phyloP scores from a whole-genome alignment of 495 filamentous ascomycete species.

The Penicillium dipodomyicola region DNA sequence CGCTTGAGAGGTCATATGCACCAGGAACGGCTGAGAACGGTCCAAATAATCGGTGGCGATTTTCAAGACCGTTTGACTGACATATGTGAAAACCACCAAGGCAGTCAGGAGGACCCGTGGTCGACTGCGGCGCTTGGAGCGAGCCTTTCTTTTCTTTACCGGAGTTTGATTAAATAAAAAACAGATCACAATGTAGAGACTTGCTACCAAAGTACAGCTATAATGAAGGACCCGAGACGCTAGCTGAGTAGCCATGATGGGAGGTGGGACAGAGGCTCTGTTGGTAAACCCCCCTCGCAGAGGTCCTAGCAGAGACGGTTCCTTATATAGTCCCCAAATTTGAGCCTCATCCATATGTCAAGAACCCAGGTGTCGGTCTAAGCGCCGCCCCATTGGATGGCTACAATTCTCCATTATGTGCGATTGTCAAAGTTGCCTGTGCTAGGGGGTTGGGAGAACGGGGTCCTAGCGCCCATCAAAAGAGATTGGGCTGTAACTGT shows the following conservation, averaged over 20 bases:
- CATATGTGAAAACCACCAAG: slow-evolving; percentile 9
- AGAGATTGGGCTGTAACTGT: neutral
- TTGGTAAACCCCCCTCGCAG: neutral
- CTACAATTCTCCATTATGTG: neutral
- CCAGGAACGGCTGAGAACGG: slow-evolving; percentile 5
- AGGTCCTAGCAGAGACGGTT: neutral
- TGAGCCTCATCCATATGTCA: slow-evolving; percentile 1
- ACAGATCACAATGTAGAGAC: slow-evolving; percentile 3
- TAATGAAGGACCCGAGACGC: slow-evolving; percentile 5
- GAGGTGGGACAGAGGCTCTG: neutral
- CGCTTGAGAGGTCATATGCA: slow-evolving; percentile 14
- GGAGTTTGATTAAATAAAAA: neutral
- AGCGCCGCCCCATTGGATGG: slow-evolving; percentile 2
- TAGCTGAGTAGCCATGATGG: slow-evolving; percentile 6
- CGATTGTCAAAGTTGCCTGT: neutral
- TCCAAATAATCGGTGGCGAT: slow-evolving; percentile 8
- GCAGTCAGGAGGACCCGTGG: neutral
- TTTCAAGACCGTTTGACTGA: slow-evolving; percentile 2
- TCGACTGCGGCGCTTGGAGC: neutral
- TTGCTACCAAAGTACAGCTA: slow-evolving; percentile 4
- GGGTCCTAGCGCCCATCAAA: neutral
- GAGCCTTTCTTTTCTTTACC: slow-evolving; percentile 3
- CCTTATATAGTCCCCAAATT: slow-evolving; percentile 1
- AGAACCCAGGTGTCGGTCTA: neutral
- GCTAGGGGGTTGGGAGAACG: slow-evolving; percentile 7